Percentiles rank a stretch among this genome's conserved stretches.
Conservation (phyloP, 345 rosid species). For the Rhizophora mangle region DNA sequence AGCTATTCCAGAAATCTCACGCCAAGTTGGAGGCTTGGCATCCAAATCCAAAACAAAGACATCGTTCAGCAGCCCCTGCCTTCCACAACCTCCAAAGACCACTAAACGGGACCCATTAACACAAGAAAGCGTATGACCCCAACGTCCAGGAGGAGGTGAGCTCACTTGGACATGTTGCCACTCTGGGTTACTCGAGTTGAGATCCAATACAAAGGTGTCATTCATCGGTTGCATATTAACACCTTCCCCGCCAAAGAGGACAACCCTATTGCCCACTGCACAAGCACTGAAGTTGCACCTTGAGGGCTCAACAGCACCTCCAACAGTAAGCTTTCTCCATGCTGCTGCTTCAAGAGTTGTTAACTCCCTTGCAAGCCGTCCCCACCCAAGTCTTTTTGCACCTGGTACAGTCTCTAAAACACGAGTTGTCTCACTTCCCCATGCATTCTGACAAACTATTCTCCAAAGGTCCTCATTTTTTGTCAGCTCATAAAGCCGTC, state of each 20-base stretch:
- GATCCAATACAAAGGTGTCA: conserved; percentile 82
- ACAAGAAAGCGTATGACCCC: conserved; percentile 89
- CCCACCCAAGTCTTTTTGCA: conserved; percentile 85
- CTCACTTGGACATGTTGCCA: conserved; percentile 87
- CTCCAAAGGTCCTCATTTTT: conserved; percentile 84
- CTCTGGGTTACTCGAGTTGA: conserved; percentile 66
- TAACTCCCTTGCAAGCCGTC: conserved; percentile 72
- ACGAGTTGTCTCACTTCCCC: conserved; percentile 78
- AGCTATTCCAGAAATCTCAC: conserved; percentile 79
- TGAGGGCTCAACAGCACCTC: conserved; percentile 86
- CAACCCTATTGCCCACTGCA: conserved; percentile 84
- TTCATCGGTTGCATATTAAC: conserved; percentile 96
- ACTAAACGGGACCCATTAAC: conserved; percentile 76
- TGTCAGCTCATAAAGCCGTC: conserved; percentile 57
- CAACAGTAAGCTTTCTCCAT: conserved; percentile 84
- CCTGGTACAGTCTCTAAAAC: conserved; percentile 81
- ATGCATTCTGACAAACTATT: conserved; percentile 86
- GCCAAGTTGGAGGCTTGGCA: conserved; percentile 85
- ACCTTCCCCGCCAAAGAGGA: conserved; percentile 90
- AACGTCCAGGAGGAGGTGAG: conserved; percentile 91
- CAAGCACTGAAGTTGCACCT: conserved; percentile 89
- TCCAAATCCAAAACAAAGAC: conserved; percentile 80
- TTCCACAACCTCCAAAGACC: conserved; percentile 91
- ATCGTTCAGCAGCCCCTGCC: conserved; percentile 78
- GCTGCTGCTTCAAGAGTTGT: conserved; percentile 89